Base-by-base conservation (phyloP, 257 asterid species). In the Solanum pinnatisectum region DNA sequence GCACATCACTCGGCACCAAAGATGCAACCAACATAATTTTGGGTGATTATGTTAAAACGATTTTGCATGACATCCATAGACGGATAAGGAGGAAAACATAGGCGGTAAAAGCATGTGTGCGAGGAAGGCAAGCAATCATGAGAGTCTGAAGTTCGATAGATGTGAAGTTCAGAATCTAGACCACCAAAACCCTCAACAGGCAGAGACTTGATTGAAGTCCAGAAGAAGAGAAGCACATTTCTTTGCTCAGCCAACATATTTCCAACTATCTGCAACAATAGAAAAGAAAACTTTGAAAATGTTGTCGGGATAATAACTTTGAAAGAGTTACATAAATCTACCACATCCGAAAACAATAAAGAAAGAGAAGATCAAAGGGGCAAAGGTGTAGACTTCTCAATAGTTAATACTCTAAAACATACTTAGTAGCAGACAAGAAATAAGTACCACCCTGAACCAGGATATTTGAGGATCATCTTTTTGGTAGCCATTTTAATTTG, bases 401-500 rank as follows among this genome's bases (percentile, higher is more conserved):
- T 71, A 88, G 22, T 70, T 27, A 6, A 30, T 30, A 68, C 22
- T 12, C 30, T 67, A 20, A 14, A 44, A 20, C 59, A 67, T 32
- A 65, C 22, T 46, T 67, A 87, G 6, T n/a, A 76, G 13, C 46
- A 70, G 39, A 23, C 2, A 46, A 65, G 46, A 70, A 67, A 49
- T 20, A 87, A 87, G 25, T 92, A 94, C 99, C 98, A 95, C 90
- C 98, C 98, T 96, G 88, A 97, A 97, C 98, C 98, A 95, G 86
- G 91, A 87, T 89, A 97, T 94, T 92, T 94, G 98, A 49, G 90
- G 90, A 89, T 97, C 98, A 8, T 91, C 92, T 89, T 93, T 94
- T 70, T 91, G 88, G 88, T 92, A 95, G 91, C 98, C 98, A 79
- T 90, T 89, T 88, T 92, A 96, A 35, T 94, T 94, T 4, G 98